These are phyloP conservation scores for Pseudogymnoascus sp. DNA, from an alignment of 2,329 filamentous ascomycete genomes.

Conservation along the genomic window DNA sequence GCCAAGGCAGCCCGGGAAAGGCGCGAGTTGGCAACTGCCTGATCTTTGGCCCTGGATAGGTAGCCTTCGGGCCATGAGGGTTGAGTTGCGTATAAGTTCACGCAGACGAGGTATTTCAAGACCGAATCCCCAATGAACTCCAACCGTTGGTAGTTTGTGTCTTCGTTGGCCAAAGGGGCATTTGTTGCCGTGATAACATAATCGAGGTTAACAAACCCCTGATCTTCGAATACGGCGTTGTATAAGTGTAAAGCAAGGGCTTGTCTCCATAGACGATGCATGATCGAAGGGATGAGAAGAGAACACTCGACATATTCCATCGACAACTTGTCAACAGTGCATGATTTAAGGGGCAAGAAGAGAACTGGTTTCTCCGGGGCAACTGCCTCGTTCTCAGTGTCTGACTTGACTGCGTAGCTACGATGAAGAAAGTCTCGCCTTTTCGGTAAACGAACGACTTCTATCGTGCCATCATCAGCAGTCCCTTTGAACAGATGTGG, in stretches of 20 bases:
- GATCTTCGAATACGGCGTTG: slow-evolving; percentile 40
- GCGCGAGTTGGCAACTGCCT: slow-evolving; percentile 65
- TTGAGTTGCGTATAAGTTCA: slow-evolving; percentile 53
- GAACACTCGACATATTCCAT: slow-evolving; percentile 38
- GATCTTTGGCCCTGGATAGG: slow-evolving; percentile 59
- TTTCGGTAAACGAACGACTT: slow-evolving; percentile 37
- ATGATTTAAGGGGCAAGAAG: neutral
- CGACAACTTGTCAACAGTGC: slow-evolving; percentile 9
- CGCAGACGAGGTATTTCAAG: slow-evolving; percentile 63
- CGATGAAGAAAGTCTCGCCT: slow-evolving; percentile 51
- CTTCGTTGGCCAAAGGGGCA: slow-evolving; percentile 50
- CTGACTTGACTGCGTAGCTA: neutral
- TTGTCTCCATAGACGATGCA: slow-evolving; percentile 58
- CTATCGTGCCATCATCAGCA: neutral
- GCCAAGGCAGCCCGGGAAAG: slow-evolving; percentile 57
- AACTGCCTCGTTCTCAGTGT: neutral
- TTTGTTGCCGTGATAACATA: slow-evolving; percentile 63
- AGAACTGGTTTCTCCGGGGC: neutral
- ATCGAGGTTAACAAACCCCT: slow-evolving; percentile 45
- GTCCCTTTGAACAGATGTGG: neutral
- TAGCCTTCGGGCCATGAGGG: slow-evolving; percentile 68
- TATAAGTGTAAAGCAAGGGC: slow-evolving; percentile 56
- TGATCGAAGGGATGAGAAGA: slow-evolving; percentile 63
- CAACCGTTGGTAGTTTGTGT: slow-evolving; percentile 67
- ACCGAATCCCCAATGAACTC: slow-evolving; percentile 84